These are phyloP conservation scores for Vanderwaltozyma verrucispora DNA, from an alignment of 805 yeast genomes.

Conservation along the genomic window DNA sequence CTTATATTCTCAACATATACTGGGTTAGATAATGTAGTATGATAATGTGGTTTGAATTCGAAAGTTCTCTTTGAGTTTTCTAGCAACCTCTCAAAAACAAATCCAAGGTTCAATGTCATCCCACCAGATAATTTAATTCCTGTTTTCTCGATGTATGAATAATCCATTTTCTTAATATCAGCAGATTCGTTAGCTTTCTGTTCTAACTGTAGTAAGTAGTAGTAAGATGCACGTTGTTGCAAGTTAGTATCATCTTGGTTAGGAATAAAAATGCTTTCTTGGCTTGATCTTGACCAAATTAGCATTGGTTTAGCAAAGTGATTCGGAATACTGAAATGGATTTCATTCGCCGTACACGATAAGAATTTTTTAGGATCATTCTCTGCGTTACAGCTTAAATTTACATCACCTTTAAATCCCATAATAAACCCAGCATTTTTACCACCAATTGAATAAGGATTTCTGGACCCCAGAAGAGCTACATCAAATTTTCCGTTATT, in stretches of 20 bases:
- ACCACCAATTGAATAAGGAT: conserved; percentile 66
- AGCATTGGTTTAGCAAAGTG: conserved; percentile 44
- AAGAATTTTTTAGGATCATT: conserved; percentile 63
- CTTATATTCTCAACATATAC: conserved; percentile 34
- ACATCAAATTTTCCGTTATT: conserved; percentile 44
- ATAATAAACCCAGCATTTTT: conserved; percentile 68
- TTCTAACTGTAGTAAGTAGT: conserved; percentile 32
- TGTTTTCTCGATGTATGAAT: conserved; percentile 36
- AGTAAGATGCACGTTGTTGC: conserved; percentile 39
- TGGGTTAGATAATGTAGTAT: conserved; percentile 49
- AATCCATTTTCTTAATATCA: conserved; percentile 17
- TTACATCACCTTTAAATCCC: conserved; percentile 55
- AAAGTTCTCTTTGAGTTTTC: conserved; percentile 32
- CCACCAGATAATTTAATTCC: conserved; percentile 54
- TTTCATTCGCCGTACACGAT: conserved; percentile 48
- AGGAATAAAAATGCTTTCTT: conserved; percentile 37
- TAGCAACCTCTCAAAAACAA: conserved; percentile 41
- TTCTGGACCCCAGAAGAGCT: conserved; percentile 61
- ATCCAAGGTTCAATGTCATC: conserved; percentile 46
- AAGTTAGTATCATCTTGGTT: conserved; percentile 31
- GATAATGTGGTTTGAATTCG: conserved; percentile 49
- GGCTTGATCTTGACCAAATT: conserved; percentile 48
- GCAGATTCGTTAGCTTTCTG: conserved; percentile 9
- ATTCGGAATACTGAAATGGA: conserved; percentile 69
- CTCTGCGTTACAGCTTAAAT: conserved; percentile 49